Evolutionary conservation across 2,329 filamentous ascomycete species (phyloP).

Genomic region (Alternaria sp.): DNA sequence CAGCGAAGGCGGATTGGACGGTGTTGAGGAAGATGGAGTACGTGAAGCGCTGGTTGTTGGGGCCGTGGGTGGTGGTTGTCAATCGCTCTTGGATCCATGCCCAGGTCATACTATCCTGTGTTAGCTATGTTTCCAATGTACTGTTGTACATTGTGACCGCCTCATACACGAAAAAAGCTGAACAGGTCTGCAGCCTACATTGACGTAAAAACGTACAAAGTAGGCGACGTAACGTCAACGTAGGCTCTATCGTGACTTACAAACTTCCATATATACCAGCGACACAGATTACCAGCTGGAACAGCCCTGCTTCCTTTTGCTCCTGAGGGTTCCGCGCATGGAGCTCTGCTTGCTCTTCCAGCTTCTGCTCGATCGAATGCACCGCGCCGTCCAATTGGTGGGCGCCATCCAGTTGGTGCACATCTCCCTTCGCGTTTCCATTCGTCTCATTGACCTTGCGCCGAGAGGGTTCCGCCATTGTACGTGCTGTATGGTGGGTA

Average conservation of each 20-base stretch:
- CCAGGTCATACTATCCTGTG: slow-evolving; percentile 76
- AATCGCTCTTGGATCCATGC: slow-evolving; percentile 96
- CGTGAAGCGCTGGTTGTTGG: slow-evolving; percentile 72
- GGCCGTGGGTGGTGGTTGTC: slow-evolving; percentile 86
- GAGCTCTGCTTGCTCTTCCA: slow-evolving; percentile 40
- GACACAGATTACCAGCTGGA: slow-evolving; percentile 86
- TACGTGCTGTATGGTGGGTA: background rate
- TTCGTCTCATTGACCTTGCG: slow-evolving; percentile 34
- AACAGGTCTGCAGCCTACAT: background rate
- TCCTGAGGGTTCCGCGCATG: slow-evolving; percentile 42
- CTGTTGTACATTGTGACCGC: background rate
- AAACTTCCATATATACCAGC: slow-evolving; percentile 96
- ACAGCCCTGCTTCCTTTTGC: slow-evolving; percentile 61
- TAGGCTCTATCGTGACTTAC: slow-evolving; percentile 57
- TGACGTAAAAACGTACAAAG: background rate
- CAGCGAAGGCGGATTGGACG: slow-evolving; percentile 89
- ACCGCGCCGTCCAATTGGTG: slow-evolving; percentile 33
- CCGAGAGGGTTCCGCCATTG: slow-evolving; percentile 37
- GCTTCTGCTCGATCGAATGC: slow-evolving; percentile 37
- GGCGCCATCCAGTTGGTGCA: slow-evolving; percentile 30
- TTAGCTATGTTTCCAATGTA: slow-evolving; percentile 6
- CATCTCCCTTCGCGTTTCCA: slow-evolving; percentile 29
- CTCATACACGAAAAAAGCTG: background rate
- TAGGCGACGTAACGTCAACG: background rate
- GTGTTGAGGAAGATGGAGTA: slow-evolving; percentile 97